These are phyloP conservation scores for Penicillium brevicompactum DNA, from an alignment of 2,329 filamentous ascomycete genomes.

Conservation along the genomic window DNA sequence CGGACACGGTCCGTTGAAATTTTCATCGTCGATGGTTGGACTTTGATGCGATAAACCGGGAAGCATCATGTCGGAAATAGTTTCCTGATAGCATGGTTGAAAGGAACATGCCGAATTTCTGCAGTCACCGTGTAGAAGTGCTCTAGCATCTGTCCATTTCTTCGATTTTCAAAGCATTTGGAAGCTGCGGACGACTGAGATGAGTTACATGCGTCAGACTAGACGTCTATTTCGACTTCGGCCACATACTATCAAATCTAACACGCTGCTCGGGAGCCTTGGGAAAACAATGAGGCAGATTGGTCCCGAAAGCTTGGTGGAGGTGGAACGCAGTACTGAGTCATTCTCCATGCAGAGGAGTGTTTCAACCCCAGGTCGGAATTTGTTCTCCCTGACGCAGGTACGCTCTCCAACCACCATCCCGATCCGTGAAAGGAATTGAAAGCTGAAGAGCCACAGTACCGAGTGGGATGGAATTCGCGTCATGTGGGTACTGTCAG, in stretches of 20 bases:
- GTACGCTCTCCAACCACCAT: not conserved
- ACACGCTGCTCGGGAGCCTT: too few relatives aligned
- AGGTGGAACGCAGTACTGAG: too few relatives aligned
- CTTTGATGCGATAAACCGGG: not conserved
- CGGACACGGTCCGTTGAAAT: not conserved
- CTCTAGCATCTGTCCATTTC: not conserved
- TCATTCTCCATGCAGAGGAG: not conserved
- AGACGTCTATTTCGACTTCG: too few relatives aligned
- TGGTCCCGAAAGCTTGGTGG: too few relatives aligned
- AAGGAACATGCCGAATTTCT: too few relatives aligned
- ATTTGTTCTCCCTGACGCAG: not conserved
- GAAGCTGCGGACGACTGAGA: not conserved
- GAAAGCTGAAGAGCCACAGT: not conserved
- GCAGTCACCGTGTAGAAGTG: not conserved
- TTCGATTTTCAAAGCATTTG: not conserved
- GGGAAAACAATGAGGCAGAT: too few relatives aligned
- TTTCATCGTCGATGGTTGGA: not conserved
- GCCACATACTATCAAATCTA: too few relatives aligned
- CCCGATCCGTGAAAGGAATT: not conserved
- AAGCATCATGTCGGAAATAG: too few relatives aligned
- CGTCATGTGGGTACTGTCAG: not conserved
- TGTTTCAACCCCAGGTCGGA: not conserved
- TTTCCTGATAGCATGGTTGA: too few relatives aligned
- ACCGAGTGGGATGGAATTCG: not conserved
- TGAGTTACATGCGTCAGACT: too few relatives aligned